Conservation (phyloP, 1,284 basidiomycete species). For the Erythrobasidium hasegawianum region DNA sequence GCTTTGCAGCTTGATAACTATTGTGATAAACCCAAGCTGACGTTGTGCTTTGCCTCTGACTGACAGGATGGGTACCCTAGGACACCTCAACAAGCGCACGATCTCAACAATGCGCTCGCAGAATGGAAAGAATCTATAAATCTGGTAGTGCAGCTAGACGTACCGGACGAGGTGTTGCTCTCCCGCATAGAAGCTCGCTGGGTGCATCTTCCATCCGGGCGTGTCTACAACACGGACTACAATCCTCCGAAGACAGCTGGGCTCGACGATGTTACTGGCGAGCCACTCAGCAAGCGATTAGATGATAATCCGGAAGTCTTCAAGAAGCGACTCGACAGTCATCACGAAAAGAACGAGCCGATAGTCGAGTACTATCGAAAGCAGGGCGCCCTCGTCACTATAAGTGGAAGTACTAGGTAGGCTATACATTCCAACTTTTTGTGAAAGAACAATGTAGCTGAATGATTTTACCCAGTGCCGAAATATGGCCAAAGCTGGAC, state of each 20-base stretch:
- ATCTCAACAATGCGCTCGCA: constrained; percentile 61
- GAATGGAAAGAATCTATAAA: constrained; percentile 57
- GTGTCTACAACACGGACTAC: constrained; percentile 82
- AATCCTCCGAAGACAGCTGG: constrained; percentile 84
- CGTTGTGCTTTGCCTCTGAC: constrained; percentile 54
- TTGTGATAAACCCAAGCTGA: too few species aligned
- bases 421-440: not conserved
- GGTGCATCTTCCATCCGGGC: constrained; percentile 87
- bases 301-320: constrained; percentile 91
- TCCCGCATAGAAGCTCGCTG: constrained; percentile 75
- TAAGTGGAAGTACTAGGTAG: constrained; percentile 25
- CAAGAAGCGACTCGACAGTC: constrained; percentile 70
- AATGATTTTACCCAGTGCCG: not conserved
- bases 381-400: constrained; percentile 15
- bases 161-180: constrained; percentile 84
- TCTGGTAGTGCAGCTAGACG: constrained; percentile 84
- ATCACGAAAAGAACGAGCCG: constrained; percentile 83
- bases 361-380: constrained; percentile 61
- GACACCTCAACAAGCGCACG: constrained; percentile 79
- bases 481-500: constrained; percentile 33
- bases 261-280: constrained; percentile 86
- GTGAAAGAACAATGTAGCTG: not conserved
- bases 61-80: constrained; percentile 95
- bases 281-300: constrained; percentile 78
- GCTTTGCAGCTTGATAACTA: too few species aligned